Base-by-base conservation (phyloP, 2,329 filamentous ascomycete species). In the Ceratocystis harringtonii region DNA sequence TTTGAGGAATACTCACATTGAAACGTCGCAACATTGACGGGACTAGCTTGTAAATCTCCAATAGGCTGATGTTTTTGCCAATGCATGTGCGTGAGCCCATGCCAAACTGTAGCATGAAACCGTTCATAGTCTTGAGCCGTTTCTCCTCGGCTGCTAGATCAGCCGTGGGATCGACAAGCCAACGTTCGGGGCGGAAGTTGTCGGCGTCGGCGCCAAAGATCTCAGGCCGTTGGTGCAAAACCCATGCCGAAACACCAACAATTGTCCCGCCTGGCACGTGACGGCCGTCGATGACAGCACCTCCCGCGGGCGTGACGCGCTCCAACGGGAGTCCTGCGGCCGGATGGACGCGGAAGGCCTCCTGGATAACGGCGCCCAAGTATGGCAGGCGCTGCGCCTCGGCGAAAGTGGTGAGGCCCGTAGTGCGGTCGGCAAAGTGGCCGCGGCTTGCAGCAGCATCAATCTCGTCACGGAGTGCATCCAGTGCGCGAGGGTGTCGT, bases 291-390 rank as follows among this genome's bases (percentile, higher is more conserved):
- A 90, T 85, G 55, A 73, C 81, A 28, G 80, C 78, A 8, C 87
- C 87, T 22, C 81, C 77, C 0, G 78, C 74, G 0, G 89, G 89
- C 0, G 89, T 86, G 58, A 92, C 78, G 67, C 89, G 81, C 74
- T 92, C 89, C 55, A 92, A 78, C 0, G 86, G 84, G 4, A 92
- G 76, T 0, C 88, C 89, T 0, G 86, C 81, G 0, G 88, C 87
- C 0, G 89, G 89, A 72, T 92, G 87, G 70, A 90, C 72, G 12
- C 88, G 83, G 76, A 92, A 89, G 3, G 86, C 83, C 73, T 94
- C 89, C 71, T 92, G 89, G 70, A 92, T 80, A 65, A 84, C 85
- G 2, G 88, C 89, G 70, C 91, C 87, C 5, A 94, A 82, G 72
- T 92, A 94, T 0, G 84, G 82, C 1, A 94, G 78, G 65, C 81